These are phyloP conservation scores for Fusarium pseudoanthophilum DNA, from an alignment of 2,329 filamentous ascomycete species.

Conservation along the genomic window DNA sequence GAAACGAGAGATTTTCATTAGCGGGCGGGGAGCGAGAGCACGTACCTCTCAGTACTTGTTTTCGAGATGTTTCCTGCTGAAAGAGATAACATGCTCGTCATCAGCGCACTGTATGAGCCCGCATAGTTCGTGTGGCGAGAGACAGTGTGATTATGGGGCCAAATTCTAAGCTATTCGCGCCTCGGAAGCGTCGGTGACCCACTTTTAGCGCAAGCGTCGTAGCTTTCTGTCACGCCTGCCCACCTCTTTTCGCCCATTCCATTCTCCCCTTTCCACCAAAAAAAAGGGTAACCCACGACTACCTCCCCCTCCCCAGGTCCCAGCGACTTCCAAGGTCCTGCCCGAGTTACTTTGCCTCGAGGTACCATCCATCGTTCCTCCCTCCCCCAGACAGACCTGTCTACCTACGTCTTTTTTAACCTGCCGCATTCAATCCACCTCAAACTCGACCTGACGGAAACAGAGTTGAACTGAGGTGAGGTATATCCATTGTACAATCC, in stretches of 20 bases:
- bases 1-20: slow-evolving; percentile 15
- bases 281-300: slow-evolving; percentile 50
- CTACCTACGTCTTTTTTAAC: background rate
- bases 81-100: slow-evolving; percentile 4
- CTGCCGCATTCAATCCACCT: slow-evolving; percentile 31
- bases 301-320: slow-evolving; percentile 47
- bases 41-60: slow-evolving; percentile 41
- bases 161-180: background rate
- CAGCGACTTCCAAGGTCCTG: slow-evolving; percentile 47
- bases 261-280: slow-evolving; percentile 48
- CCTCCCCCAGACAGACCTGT: slow-evolving; percentile 36
- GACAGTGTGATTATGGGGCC: background rate
- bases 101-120: slow-evolving; percentile 1
- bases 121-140: fast-evolving
- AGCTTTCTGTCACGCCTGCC: slow-evolving; percentile 45
- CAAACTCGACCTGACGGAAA: slow-evolving; percentile 32
- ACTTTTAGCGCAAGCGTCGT: slow-evolving; percentile 33
- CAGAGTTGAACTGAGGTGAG: slow-evolving; percentile 14
- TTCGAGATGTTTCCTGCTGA: slow-evolving; percentile 31
- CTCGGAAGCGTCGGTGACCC: slow-evolving; percentile 19
- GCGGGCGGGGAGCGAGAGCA: slow-evolving; percentile 22
- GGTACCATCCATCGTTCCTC: slow-evolving; percentile 50
- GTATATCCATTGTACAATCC: slow-evolving; percentile 37
- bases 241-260: slow-evolving; percentile 45
- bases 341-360: slow-evolving; percentile 55